phyloP scores from a whole-genome alignment of 2,329 filamentous ascomycete species.

The Claviceps humidiphila region DNA sequence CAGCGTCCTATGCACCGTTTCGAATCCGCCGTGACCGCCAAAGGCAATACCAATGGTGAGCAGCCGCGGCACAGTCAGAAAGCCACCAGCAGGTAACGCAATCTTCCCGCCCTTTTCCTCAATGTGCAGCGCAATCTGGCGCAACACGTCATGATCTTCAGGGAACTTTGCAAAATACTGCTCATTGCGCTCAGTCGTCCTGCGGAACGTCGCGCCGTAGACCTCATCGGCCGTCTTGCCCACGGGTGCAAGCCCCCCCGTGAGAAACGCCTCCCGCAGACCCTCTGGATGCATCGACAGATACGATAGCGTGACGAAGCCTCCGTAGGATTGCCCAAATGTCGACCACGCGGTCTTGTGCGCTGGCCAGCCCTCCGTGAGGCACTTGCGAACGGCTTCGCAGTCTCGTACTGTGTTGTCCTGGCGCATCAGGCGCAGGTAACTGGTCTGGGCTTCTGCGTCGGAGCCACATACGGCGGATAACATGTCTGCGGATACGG shows the following conservation, averaged over 20 bases:
- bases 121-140: constrained; percentile 53
- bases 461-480: constrained; percentile 18
- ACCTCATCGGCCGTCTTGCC: constrained; percentile 59
- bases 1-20: constrained; percentile 61
- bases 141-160: constrained; percentile 58
- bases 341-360: constrained; percentile 70
- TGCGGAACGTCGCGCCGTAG: constrained; percentile 58
- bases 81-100: constrained; percentile 57
- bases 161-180: constrained; percentile 79
- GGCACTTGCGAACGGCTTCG: constrained; percentile 65
- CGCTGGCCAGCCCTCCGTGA: constrained; percentile 56
- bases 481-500: constrained; percentile 62
- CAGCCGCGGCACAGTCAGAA: constrained; percentile 59
- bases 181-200: constrained; percentile 57
- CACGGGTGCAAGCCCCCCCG: constrained; percentile 71
- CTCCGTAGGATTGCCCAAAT: constrained; percentile 85
- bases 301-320: constrained; percentile 75
- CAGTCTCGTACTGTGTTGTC: constrained; percentile 84
- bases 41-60: constrained; percentile 67
- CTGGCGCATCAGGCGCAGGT: constrained; percentile 74
- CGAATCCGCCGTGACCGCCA: constrained; percentile 66
- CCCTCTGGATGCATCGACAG: constrained; percentile 68
- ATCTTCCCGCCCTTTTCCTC: constrained; percentile 35
- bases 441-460: constrained; percentile 56
- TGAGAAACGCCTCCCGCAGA: constrained; percentile 69